Base-by-base conservation (phyloP, 805 yeast species). In the Schwanniomyces polymorphus region DNA sequence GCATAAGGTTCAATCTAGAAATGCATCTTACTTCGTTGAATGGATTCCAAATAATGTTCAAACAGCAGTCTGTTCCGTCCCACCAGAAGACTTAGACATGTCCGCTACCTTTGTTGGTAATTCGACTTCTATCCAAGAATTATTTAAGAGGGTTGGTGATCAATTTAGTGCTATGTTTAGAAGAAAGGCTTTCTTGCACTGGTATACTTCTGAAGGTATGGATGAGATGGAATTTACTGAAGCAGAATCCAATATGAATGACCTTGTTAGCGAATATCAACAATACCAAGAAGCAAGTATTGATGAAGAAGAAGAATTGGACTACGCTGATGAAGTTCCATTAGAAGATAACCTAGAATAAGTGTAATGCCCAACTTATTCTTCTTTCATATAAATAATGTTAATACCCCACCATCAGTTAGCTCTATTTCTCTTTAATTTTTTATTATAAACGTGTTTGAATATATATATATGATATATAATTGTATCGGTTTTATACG, bases 21-120 rank as follows among this genome's bases (percentile, higher is more conserved):
- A 89, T 71, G 78, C 90, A 21, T 82, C 85, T 49, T 84, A 86
- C 68, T 91, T 91, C 61, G 97, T 91, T 45, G 96, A 90, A 69
- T 91, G 97, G 97, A 91, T 91, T 72, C 97, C 97, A 60, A 88
- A 88, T 70, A 91, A 91, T 64, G 95, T 91, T 55, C 97, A 91
- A 76, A 86, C 96, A 31, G 91, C 97, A 42, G 89, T 91, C 47
- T 91, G 97, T 72, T 83, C 91, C 18, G 94, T 89, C 50, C 88
- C 97, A 33, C 96, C 97, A 58, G 81, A 79, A 68, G 92, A 79
- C 60, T 76, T 86, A 59, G 91, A 87, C 63, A 88, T 88, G 88
- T 75, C 96, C 48, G 97, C 97, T 39, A 91, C 97, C 10, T 90
- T 90, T 63, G 85, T 91, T 59, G 97, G 96, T 63, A 91, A 91